These are phyloP conservation scores for Epipyxis sp. DNA, from an alignment of 108 stramenopile species.

Conservation along the genomic window DNA sequence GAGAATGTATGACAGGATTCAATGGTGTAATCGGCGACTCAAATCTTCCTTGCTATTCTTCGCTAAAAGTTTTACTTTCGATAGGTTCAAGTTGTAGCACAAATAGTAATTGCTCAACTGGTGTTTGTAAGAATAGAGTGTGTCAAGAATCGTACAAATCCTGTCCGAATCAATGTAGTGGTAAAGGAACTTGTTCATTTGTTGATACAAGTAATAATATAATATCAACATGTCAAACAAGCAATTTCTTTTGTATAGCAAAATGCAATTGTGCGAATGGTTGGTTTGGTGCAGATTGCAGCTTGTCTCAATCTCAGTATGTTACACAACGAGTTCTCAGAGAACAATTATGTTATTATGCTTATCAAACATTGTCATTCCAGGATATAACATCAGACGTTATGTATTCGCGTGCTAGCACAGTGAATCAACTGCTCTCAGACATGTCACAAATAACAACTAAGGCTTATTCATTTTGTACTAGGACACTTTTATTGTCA, in stretches of 20 bases:
- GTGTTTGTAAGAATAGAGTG: neutral
- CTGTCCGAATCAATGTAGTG: neutral
- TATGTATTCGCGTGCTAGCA: neutral
- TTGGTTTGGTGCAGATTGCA: neutral
- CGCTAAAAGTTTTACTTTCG: neutral
- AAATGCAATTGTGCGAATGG: neutral
- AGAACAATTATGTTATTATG: neutral
- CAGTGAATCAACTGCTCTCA: neutral
- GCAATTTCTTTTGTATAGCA: neutral
- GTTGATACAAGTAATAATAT: neutral
- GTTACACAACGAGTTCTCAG: neutral
- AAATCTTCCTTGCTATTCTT: neutral
- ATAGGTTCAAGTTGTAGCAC: neutral
- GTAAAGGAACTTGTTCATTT: neutral
- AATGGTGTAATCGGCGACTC: neutral
- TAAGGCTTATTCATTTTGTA: neutral
- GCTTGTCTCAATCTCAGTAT: neutral
- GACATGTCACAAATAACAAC: neutral
- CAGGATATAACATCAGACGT: neutral
- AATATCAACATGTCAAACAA: neutral
- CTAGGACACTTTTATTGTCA: neutral
- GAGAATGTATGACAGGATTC: neutral
- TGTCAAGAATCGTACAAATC: neutral
- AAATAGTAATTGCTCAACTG: neutral
- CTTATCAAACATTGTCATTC: neutral